phyloP scores from a whole-genome alignment of 306 rosid genomes.

The Hippophae rhamnoides region DNA sequence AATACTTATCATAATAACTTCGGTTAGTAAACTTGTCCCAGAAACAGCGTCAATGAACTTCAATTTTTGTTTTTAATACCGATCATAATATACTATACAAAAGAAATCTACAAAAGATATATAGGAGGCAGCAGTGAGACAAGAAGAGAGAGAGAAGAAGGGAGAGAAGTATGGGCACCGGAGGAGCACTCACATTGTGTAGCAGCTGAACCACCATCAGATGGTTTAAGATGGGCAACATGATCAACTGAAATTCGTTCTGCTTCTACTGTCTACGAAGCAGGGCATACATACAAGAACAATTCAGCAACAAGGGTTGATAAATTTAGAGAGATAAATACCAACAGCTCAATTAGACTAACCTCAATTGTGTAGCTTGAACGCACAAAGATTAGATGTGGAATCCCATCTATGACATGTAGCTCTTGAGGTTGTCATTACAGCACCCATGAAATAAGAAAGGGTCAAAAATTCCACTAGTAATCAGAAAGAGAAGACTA shows the following conservation, averaged over 20 bases:
- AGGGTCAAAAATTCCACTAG: conserved; percentile 3
- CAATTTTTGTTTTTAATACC: too few species aligned
- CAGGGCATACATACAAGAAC: neutral
- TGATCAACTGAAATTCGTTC: conserved; percentile 96
- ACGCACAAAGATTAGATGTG: conserved; percentile 82
- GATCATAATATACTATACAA: conserved; percentile 5
- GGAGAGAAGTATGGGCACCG: neutral
- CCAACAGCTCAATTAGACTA: conserved; percentile 5
- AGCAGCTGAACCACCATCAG: conserved; percentile 98
- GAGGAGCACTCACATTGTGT: conserved; percentile 55
- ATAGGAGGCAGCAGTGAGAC: too few species aligned
- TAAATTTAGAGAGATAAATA: neutral
- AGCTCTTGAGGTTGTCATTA: conserved; percentile 49
- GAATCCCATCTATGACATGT: conserved; percentile 91
- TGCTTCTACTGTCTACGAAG: conserved; percentile 86
- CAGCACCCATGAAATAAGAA: conserved; percentile 20
- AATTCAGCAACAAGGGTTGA: conserved; percentile 3
- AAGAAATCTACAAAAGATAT: neutral
- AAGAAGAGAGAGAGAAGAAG: conserved; percentile 10
- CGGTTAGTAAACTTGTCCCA: too few species aligned
- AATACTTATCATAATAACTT: too few species aligned
- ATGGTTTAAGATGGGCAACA: conserved; percentile 96
- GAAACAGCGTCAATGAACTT: too few species aligned
- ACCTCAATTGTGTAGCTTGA: conserved; percentile 96
- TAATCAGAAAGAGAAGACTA: neutral